Percentiles rank a stretch among this genome's conserved stretches.
Evolutionary conservation across 257 asterid genomes (phyloP).

Genomic region (Craterostigma plantagineum): DNA sequence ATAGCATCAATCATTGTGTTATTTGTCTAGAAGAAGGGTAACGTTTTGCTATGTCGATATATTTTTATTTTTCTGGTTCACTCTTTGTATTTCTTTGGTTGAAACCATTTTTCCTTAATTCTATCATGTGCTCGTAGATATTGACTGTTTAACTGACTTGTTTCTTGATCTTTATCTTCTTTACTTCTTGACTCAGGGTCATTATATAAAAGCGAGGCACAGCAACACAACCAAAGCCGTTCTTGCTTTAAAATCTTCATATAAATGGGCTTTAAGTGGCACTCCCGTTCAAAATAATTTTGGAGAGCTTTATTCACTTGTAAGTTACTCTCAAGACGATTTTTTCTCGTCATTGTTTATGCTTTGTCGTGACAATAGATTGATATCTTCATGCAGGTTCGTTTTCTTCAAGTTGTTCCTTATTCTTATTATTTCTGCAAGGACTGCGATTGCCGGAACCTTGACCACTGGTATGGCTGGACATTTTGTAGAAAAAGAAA

Average conservation of each 20-base stretch:
- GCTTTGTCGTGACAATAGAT: slow-evolving; percentile 9
- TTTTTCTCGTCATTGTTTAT: slow-evolving; percentile 9
- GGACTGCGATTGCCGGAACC: slow-evolving; percentile 79
- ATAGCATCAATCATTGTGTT: too few species aligned
- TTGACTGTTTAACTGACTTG: not conserved
- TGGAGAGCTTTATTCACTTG: slow-evolving; percentile 96
- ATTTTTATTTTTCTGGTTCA: too few species aligned
- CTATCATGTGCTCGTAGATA: slow-evolving; percentile 6
- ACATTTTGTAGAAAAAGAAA: slow-evolving; percentile 6
- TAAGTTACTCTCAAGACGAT: slow-evolving; percentile 31
- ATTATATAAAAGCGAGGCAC: slow-evolving; percentile 74
- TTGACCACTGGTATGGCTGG: slow-evolving; percentile 60
- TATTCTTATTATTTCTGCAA: slow-evolving; percentile 86
- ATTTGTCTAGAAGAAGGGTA: too few species aligned
- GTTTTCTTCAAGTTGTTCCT: slow-evolving; percentile 74
- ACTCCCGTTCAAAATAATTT: slow-evolving; percentile 97
- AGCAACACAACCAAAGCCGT: slow-evolving; percentile 76
- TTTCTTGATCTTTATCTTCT: not conserved
- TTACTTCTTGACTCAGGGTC: slow-evolving; percentile 34
- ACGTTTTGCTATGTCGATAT: too few species aligned
- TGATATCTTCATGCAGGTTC: slow-evolving; percentile 41
- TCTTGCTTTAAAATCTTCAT: slow-evolving; percentile 59
- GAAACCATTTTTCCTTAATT: not conserved
- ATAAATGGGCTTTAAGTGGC: slow-evolving; percentile 94
- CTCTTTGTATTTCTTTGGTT: too few species aligned